Percentiles rank a stretch among this genome's conserved stretches.
phyloP scores from a whole-genome alignment of 768 basidiomycete genomes.

The Cystofilobasidium macerans region DNA sequence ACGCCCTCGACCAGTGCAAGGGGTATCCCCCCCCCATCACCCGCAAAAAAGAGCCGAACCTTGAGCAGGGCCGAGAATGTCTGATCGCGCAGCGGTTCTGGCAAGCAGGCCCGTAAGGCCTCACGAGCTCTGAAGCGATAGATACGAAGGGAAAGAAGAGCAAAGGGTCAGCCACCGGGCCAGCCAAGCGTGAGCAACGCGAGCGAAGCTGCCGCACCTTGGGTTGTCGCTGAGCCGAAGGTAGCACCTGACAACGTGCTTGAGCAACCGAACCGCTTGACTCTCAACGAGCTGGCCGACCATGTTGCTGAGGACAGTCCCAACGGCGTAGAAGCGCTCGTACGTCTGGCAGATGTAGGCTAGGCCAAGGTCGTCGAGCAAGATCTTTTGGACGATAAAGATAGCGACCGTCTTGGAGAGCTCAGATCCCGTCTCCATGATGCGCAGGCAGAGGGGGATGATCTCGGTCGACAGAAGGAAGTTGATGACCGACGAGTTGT shows the following conservation, averaged over 20 bases:
- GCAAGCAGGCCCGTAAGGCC: slow-evolving; percentile 85
- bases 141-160: background rate
- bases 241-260: slow-evolving; percentile 97
- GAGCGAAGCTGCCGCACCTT: slow-evolving; percentile 47
- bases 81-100: slow-evolving; percentile 85
- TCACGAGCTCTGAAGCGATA: slow-evolving; percentile 75
- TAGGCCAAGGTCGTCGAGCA: slow-evolving; percentile 91
- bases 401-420: slow-evolving; percentile 98
- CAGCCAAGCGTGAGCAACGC: background rate
- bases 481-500: slow-evolving; percentile 97
- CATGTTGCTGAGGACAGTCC: slow-evolving; percentile 97
- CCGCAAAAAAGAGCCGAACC: slow-evolving; percentile 41
- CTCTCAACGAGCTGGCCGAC: slow-evolving; percentile 95
- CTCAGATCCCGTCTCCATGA: slow-evolving; percentile 99
- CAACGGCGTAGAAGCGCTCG: slow-evolving; percentile 97
- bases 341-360: slow-evolving; percentile 99
- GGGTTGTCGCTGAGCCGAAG: slow-evolving; percentile 89
- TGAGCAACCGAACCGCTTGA: slow-evolving; percentile 87
- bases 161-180: background rate
- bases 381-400: slow-evolving; percentile 93
- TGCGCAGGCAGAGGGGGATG: slow-evolving; percentile 94
- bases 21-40: background rate
- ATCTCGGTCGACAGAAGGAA: slow-evolving; percentile 98
- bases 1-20: no score
- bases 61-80: slow-evolving; percentile 87